phyloP scores from a whole-genome alignment of 1,284 basidiomycete genomes.

The Trichosporon sp. region DNA sequence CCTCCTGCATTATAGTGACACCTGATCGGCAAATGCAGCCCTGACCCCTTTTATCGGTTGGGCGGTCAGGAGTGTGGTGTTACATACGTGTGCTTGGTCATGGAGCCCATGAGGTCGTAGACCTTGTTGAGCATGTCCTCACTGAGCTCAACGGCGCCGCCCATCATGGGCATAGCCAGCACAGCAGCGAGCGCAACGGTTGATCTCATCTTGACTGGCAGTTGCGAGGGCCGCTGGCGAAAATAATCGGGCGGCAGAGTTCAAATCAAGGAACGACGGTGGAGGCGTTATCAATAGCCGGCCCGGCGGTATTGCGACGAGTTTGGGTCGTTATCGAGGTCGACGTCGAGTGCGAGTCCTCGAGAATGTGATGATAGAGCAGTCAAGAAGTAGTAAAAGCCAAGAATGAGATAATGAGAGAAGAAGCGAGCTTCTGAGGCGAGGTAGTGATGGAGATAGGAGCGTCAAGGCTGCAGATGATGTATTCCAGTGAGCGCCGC shows the following conservation, averaged over 20 bases:
- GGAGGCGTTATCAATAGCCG: neutral
- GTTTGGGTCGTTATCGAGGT: neutral
- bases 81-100: constrained; percentile 13
- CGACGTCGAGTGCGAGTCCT: neutral
- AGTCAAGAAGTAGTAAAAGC: neutral
- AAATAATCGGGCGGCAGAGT: neutral
- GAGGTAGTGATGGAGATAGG: neutral
- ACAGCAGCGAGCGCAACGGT: neutral
- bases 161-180: constrained; percentile 1
- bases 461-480: neutral
- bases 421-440: too few species aligned
- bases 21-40: neutral
- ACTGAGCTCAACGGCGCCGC: constrained; percentile 5
- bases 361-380: too few species aligned
- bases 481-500: neutral
- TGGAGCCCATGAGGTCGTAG: constrained; percentile 29
- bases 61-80: too few species aligned
- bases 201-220: neutral
- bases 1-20: neutral
- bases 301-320: neutral
- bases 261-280: neutral
- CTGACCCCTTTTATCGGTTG: neutral
- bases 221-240: neutral
- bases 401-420: neutral
- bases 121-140: constrained; percentile 17